Percentiles rank a stretch among this genome's conserved stretches.
Evolutionary conservation across 441 rosid species (phyloP).

Genomic region (Cnidoscolus chayamansa): DNA sequence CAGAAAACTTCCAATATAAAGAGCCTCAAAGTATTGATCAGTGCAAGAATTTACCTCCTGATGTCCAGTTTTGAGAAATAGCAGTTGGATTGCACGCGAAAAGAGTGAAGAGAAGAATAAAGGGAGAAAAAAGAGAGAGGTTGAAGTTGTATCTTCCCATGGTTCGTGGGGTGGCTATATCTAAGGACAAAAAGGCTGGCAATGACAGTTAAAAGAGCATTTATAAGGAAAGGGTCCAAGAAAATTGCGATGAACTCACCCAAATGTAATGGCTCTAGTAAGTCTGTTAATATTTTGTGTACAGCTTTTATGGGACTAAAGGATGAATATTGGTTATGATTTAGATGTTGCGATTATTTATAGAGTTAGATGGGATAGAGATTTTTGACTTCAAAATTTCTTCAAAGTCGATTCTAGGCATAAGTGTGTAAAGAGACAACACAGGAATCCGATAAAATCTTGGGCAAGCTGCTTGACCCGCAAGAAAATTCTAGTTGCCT

Average conservation of each 20-base stretch:
- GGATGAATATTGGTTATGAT: too few relatives aligned
- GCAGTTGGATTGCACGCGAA: constrained; percentile 20
- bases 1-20: background rate
- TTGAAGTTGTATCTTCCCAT: constrained; percentile 24
- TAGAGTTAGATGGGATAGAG: constrained; percentile 11
- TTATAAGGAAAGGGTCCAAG: background rate
- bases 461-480: background rate
- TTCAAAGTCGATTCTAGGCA: background rate
- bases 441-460: background rate
- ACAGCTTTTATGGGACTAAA: too few relatives aligned
- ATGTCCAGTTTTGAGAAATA: background rate
- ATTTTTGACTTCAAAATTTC: background rate
- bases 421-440: background rate
- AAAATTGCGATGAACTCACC: background rate
- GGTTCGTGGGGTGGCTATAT: background rate
- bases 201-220: constrained; percentile 1
- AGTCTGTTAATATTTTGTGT: background rate
- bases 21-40: background rate
- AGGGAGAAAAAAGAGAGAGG: constrained; percentile 14
- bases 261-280: background rate
- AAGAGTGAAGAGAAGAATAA: constrained; percentile 25
- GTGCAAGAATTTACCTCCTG: constrained; percentile 20
- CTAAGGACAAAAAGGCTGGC: background rate
- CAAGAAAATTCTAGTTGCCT: background rate
- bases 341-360: too few relatives aligned